Percentiles rank a stretch among this genome's conserved stretches.
Evolutionary conservation across 208 protist species (phyloP).

Genomic region (Trypanosoma rangeli): DNA sequence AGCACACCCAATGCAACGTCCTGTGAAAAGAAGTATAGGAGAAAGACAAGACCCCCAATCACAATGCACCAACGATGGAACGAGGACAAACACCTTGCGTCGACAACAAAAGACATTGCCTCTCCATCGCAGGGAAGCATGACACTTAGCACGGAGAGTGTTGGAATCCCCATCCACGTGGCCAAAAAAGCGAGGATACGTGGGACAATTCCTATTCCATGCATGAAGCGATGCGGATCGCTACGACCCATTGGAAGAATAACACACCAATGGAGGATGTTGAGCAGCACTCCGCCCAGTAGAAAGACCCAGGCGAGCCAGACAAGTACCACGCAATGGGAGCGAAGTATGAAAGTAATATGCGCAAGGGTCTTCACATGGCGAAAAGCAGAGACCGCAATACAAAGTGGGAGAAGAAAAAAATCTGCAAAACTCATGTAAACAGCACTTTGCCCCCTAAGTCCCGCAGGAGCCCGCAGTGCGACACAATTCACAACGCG

Average conservation of each 20-base stretch:
- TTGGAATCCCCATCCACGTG: slow-evolving; percentile 14
- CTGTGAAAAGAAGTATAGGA: slow-evolving; percentile 15
- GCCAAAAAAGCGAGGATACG: not conserved
- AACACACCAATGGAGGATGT: slow-evolving; percentile 5
- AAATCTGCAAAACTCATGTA: slow-evolving; percentile 26
- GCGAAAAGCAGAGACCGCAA: slow-evolving; percentile 23
- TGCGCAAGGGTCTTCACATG: not conserved
- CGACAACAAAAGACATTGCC: slow-evolving; percentile 12
- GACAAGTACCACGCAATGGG: not conserved
- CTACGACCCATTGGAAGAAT: slow-evolving; percentile 14
- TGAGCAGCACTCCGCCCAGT: slow-evolving; percentile 10
- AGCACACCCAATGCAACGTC: slow-evolving; percentile 12
- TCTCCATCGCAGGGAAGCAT: slow-evolving; percentile 23
- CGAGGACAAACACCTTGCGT: slow-evolving; percentile 3
- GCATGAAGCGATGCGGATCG: slow-evolving; percentile 13
- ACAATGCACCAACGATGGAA: slow-evolving; percentile 12
- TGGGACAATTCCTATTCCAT: not conserved
- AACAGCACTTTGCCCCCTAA: slow-evolving; percentile 11
- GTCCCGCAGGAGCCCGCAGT: not conserved
- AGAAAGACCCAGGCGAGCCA: slow-evolving; percentile 9
- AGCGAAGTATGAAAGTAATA: slow-evolving; percentile 6
- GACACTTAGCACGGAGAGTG: slow-evolving; percentile 7
- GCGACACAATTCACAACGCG: slow-evolving; percentile 6
- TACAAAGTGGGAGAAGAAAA: slow-evolving; percentile 26
- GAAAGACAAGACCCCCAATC: not conserved